Evolutionary conservation across 2,329 filamentous ascomycete genomes (phyloP).

Genomic region (Cadophora sp.): DNA sequence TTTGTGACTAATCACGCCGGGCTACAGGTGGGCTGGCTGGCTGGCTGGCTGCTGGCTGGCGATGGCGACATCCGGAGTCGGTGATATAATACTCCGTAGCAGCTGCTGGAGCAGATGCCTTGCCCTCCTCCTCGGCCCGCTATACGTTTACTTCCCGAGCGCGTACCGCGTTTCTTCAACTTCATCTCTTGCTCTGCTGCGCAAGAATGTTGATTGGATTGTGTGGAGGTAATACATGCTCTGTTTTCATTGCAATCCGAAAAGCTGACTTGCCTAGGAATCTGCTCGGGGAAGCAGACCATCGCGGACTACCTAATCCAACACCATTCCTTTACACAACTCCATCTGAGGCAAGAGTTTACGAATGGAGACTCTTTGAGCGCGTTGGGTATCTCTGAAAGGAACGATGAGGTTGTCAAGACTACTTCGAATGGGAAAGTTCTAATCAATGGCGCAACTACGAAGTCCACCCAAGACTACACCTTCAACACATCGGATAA

Average conservation of each 20-base stretch:
- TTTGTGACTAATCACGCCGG: too few species aligned
- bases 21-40: too few species aligned
- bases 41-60: too few species aligned
- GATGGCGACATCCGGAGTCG: too few species aligned
- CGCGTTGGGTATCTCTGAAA: constrained; percentile 4
- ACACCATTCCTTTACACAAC: constrained; percentile 79
- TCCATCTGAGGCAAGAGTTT: constrained; percentile 60
- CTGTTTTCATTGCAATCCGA: not conserved
- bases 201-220: constrained; percentile 78
- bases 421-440: not conserved
- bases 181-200: too few species aligned
- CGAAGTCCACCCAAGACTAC: constrained; percentile 33
- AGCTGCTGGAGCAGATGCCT: too few species aligned
- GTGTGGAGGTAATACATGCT: constrained; percentile 65
- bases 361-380: constrained; percentile 21
- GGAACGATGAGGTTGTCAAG: not conserved
- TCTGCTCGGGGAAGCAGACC: constrained; percentile 91
- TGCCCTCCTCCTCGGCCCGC: too few species aligned
- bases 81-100: too few species aligned
- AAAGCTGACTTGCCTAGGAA: constrained; percentile 59
- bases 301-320: constrained; percentile 88
- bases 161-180: too few species aligned
- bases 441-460: constrained; percentile 23
- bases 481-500: constrained; percentile 68
- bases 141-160: too few species aligned